Evolutionary conservation across 2,329 filamentous ascomycete genomes (phyloP), one percentile per base, ranked within the genome.

Genomic region (Stagonosporopsis tanaceti): DNA sequence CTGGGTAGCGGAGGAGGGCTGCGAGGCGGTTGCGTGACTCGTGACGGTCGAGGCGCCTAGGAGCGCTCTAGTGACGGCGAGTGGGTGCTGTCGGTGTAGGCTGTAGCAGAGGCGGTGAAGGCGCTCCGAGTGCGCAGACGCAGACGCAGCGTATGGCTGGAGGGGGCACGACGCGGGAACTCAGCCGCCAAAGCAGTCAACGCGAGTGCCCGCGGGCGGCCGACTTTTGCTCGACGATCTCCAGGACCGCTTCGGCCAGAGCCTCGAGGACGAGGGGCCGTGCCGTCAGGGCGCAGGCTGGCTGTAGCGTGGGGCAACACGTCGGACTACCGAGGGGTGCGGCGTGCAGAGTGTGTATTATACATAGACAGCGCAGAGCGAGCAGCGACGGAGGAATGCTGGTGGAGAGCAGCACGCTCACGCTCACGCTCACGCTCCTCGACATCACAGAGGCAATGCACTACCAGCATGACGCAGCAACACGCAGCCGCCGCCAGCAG

Each of bases 231-330:
- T 15, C 24, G 25, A 27, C 28, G n/a, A 37, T 56, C n/a, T 35
- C 52, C 61, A 58, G 57, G 55, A 51, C 60, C 61, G 63, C 55
- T 60, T 47, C 53, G 51, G 50, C 50, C 27, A 61, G 27, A 32
- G 55, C 15, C 41, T 51, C 50, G 53, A 47, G 27, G 51, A 55
- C 2, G 56, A 52, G 46, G 28, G 41, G 63, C 57, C 52, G 40
- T 28, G 35, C 28, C 48, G 56, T 28, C 50, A 53, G 65, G 55
- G 58, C 66, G 60, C 64, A 40, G 56, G 53, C 47, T 50, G 63
- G 63, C 50, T 62, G 56, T 32, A 53, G 67, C 65, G 61, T 34
- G 30, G 54, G 3, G 37, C 5, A n/a, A n/a, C n/a, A 25, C 20
- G 22, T 41, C 53, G 37, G 47, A 57, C 47, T 37, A 38, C 47